Conservation (phyloP, 805 yeast species). For the Spencermartinsiella europaea region DNA sequence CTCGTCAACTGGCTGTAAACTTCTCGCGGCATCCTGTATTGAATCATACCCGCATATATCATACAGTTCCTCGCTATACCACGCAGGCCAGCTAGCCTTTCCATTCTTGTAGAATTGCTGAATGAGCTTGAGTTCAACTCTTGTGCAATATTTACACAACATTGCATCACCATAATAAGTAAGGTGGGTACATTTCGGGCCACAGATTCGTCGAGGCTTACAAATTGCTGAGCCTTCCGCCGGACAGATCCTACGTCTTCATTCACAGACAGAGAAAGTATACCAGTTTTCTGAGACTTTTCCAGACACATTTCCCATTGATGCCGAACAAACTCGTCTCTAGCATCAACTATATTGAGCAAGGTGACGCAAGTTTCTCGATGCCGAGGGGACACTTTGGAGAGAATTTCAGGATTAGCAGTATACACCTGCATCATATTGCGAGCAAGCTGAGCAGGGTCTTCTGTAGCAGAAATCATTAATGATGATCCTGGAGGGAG, state of each 20-base stretch:
- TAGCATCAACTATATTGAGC: constrained; percentile 61
- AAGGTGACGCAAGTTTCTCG: constrained; percentile 63
- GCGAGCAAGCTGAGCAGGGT: constrained; percentile 36
- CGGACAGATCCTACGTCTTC: constrained; percentile 53
- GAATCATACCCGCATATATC: constrained; percentile 66
- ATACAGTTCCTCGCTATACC: constrained; percentile 78
- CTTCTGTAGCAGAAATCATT: constrained; percentile 29
- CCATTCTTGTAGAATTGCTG: constrained; percentile 44
- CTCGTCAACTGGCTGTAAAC: constrained; percentile 66
- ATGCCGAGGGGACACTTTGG: constrained; percentile 48
- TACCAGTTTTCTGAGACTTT: constrained; percentile 51
- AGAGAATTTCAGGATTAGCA: constrained; percentile 54
- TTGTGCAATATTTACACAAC: constrained; percentile 55
- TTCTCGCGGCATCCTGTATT: constrained; percentile 40
- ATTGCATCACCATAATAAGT: constrained; percentile 74
- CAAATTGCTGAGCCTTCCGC: constrained; percentile 61
- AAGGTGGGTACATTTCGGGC: constrained; percentile 76
- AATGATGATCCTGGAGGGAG: constrained; percentile 29
- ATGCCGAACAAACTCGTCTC: constrained; percentile 50
- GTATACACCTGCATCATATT: constrained; percentile 37
- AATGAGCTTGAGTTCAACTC: constrained; percentile 33
- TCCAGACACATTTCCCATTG: constrained; percentile 57
- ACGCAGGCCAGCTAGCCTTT: constrained; percentile 50
- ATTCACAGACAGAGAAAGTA: constrained; percentile 54
- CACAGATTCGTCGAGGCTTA: constrained; percentile 60